Evolutionary conservation across 371 early-diverging fungal genomes (phyloP), one percentile per base, ranked within the genome.

Genomic region (Paraphysoderma sedebokerense): DNA sequence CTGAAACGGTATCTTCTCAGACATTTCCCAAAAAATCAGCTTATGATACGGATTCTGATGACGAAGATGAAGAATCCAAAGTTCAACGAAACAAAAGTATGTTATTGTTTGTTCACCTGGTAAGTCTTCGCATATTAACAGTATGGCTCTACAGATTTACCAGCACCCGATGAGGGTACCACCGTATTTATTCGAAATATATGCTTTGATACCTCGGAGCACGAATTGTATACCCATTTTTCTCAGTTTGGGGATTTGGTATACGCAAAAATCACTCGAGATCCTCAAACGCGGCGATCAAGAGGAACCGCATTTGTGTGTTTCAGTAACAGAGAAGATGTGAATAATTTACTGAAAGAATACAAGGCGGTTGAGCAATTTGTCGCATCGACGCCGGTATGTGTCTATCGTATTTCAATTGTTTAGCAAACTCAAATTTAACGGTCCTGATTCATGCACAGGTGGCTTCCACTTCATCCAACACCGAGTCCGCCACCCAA

Each of bases 291-390:
- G 22, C 81, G 82, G 20, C 69, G 76, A 15, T 79, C 90, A 27
- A 75, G 85, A 15, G 96, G 96, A 30, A 88, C 92, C 8, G 96
- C 79, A 12, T 95, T 95, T 59, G 89, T 92, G 28, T 79, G 84
- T 66, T 93, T 84, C 69, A 60, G 59, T 52, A 66, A 79, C 37
- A 57, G 68, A 36, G 69, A 67, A 26, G 83, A 81, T 51, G 87
- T 87, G 1, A 72, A 77, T n/a, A 63, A 61, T 26, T 84, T 84
- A 51, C 60, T 88, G 44, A 68, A 56, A 8, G 83, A 72, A 33
- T 80, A 79, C 30, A 66, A 74, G 13, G 63, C 39, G 15, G 66
- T 69, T 15, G 44, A 38, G 27, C 38, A 47, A 15, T 51, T 31
- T 49, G 53, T 33, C 27, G 46, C 30, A 35, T 53, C 37, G 15